A percentile compares a stretch with the other conserved stretches of the same genome.
Evolutionary conservation across 1,284 basidiomycete species (phyloP).

Genomic region (Anthracocystis panici-leucophaei): DNA sequence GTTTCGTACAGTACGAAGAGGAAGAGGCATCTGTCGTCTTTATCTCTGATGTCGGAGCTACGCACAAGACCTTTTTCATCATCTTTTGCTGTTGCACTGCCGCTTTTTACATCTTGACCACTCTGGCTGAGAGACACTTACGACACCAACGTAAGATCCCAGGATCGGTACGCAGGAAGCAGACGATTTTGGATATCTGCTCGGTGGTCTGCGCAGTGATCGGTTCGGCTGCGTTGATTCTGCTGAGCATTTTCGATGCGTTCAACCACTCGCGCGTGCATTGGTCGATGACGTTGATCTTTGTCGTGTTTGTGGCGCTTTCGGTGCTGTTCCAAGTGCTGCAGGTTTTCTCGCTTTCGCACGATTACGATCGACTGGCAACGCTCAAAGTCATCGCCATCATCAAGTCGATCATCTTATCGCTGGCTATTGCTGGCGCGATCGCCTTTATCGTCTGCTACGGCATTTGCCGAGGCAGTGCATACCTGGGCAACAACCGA

Average conservation of each 20-base stretch:
- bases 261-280: slow-evolving; percentile 71
- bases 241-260: slow-evolving; percentile 71
- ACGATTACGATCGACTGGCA: slow-evolving; percentile 71
- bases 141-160: slow-evolving; percentile 73
- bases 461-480: slow-evolving; percentile 56
- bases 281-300: slow-evolving; percentile 72
- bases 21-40: slow-evolving; percentile 71
- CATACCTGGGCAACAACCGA: slow-evolving; percentile 44
- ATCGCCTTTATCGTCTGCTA: slow-evolving; percentile 72
- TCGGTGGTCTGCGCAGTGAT: slow-evolving; percentile 71
- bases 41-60: slow-evolving; percentile 72
- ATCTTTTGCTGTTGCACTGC: slow-evolving; percentile 56
- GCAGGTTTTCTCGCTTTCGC: slow-evolving; percentile 70
- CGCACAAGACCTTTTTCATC: slow-evolving; percentile 65
- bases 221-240: slow-evolving; percentile 71
- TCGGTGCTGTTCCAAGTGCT: slow-evolving; percentile 72
- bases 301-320: slow-evolving; percentile 72
- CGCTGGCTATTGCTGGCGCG: slow-evolving; percentile 70
- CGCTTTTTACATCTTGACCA: slow-evolving; percentile 68
- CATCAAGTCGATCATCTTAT: slow-evolving; percentile 71
- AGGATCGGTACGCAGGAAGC: slow-evolving; percentile 70
- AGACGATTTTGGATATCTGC: slow-evolving; percentile 70
- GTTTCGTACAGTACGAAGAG: slow-evolving; percentile 69
- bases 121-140: slow-evolving; percentile 72
- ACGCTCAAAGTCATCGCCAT: slow-evolving; percentile 71